Conservation (phyloP, 1,284 basidiomycete genomes). For the Neolentinus lepideus region DNA sequence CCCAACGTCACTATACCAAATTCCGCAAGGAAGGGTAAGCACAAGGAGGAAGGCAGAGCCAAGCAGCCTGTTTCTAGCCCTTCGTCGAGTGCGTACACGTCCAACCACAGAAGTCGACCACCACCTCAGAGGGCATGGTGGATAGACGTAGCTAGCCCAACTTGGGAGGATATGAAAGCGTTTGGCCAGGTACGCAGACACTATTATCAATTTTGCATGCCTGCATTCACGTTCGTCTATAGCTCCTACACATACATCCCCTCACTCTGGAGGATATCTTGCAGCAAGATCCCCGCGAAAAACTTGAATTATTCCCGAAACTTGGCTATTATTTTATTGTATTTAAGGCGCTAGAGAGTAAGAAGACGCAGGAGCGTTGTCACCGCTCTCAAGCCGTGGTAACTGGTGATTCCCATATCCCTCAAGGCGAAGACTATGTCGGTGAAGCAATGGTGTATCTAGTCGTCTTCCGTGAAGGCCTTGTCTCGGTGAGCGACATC, state of each 20-base stretch:
- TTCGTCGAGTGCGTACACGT: not conserved
- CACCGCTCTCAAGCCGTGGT: constrained; percentile 17
- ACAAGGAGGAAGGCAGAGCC: constrained; percentile 14
- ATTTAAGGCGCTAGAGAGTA: constrained; percentile 77
- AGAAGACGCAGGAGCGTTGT: constrained; percentile 33
- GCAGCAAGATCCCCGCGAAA: constrained; percentile 92
- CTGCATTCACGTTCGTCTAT: not conserved
- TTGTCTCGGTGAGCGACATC: constrained; percentile 66
- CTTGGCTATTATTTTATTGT: constrained; percentile 94
- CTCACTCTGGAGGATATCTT: constrained; percentile 93
- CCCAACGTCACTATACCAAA: constrained; percentile 19
- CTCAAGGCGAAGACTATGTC: constrained; percentile 39
- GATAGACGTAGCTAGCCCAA: constrained; percentile 87
- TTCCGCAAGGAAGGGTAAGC: constrained; percentile 33
- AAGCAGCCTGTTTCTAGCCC: not conserved
- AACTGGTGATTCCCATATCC: constrained; percentile 13
- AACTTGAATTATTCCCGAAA: constrained; percentile 83
- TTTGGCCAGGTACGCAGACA: constrained; percentile 66
- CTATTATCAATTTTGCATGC: constrained; percentile 3
- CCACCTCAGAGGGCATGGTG: constrained; percentile 68
- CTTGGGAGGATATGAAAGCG: constrained; percentile 84
- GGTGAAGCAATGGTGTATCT: constrained; percentile 86
- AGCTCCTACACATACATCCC: constrained; percentile 88
- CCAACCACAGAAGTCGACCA: not conserved
- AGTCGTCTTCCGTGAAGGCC: constrained; percentile 85